phyloP scores from a whole-genome alignment of 495 filamentous ascomycete species.

The Cercophora newfieldiana region DNA sequence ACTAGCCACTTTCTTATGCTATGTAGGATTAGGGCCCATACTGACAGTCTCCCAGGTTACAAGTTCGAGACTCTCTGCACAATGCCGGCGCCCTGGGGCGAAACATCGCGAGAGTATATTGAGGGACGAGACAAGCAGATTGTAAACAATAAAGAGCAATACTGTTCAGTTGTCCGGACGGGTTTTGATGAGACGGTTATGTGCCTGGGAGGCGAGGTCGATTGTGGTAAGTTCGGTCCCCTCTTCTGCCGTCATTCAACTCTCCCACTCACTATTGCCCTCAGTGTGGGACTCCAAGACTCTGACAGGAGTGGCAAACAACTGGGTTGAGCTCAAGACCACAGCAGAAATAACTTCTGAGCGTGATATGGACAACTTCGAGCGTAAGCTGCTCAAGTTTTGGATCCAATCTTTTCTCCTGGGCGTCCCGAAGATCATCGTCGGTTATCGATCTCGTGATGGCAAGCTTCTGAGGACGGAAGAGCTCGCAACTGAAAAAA shows the following conservation, averaged over 20 bases:
- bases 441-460: constrained; percentile 76
- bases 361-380: too few relatives aligned
- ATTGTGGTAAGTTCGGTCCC: constrained; percentile 63
- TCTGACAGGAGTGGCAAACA: constrained; percentile 61
- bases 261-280: not conserved
- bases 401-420: constrained; percentile 97
- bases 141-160: constrained; percentile 87
- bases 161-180: constrained; percentile 89
- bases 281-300: constrained; percentile 85
- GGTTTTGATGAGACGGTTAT: constrained; percentile 72
- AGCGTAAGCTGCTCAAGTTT: constrained; percentile 88
- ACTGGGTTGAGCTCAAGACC: constrained; percentile 97
- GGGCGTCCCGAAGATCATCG: constrained; percentile 86
- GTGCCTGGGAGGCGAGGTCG: constrained; percentile 91
- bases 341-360: constrained; percentile 74
- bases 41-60: constrained; percentile 61
- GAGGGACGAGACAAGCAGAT: constrained; percentile 67
- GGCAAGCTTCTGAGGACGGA: constrained; percentile 71
- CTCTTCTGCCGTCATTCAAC: not conserved
- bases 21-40: not conserved
- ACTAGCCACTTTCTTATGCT: not conserved
- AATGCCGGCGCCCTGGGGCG: constrained; percentile 69
- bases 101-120: constrained; percentile 69
- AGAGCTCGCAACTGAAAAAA: constrained; percentile 73
- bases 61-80: constrained; percentile 91